Base-by-base conservation (phyloP, 2,329 filamentous ascomycete species). In the Cladorrhinum sp. region DNA sequence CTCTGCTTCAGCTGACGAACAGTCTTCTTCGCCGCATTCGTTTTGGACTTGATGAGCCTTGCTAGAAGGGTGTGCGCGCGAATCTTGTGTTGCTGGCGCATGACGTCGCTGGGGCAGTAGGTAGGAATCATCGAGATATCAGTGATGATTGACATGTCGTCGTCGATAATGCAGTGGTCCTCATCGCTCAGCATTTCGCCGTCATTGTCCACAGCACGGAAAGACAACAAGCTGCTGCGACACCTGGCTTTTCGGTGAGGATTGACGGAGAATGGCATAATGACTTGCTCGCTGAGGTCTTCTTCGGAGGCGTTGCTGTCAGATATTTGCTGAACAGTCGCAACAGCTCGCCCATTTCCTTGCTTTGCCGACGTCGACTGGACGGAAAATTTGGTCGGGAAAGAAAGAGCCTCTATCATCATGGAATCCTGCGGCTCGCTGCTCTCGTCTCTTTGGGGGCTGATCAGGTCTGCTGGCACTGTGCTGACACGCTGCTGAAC, bases 81-180 rank as follows among this genome's bases (percentile, higher is more conserved):
- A 12, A n/a, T 53, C 23, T 21, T 12, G 16, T 58, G 49, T 21
- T 42, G 58, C 10, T 54, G 26, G 12, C 51, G 57, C n/a, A 54
- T 58, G 49, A 63, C 28, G 55, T 64, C 64, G 56, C 57, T 62
- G 2, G 64, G 64, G 57, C 46, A 58, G 49, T 67, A 67, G 30
- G 65, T 66, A 9, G 65, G 66, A n/a, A 68, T 64, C 12, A 66
- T 55, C 6, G 64, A 66, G 50, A 54, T 28, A 16, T 66, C 61
- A 21, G 61, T 54, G 52, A 68, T 65, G 46, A 67, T 58, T 24
- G 62, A 67, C 62, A 64, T 62, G 53, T 65, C 60, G 54, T 64
- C 62, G 42, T 42, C 57, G 56, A 58, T 50, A 30, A 64, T 62
- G 56, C 64, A 58, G 50, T 64, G 60, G 30, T 48, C 58, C 1